A percentile compares a stretch with the other conserved stretches of the same genome.
Evolutionary conservation across 116 monocot species (phyloP).

Genomic region (Zostera marina): DNA sequence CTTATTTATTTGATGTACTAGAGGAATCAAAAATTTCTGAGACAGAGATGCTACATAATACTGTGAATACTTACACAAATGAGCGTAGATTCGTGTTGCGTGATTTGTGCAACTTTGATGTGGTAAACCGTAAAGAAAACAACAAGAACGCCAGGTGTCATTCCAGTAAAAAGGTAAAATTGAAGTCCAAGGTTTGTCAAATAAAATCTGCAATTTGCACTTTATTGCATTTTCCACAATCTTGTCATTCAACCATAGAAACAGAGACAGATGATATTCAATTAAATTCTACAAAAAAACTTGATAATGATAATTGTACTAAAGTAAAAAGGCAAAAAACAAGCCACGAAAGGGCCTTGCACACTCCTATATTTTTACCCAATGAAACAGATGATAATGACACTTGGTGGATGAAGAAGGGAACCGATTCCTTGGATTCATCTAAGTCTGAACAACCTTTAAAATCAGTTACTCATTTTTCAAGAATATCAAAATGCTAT

Average conservation of each 20-base stretch:
- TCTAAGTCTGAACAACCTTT: slow-evolving; percentile 53
- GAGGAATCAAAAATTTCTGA: slow-evolving; percentile 60
- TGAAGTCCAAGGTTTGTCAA: slow-evolving; percentile 31
- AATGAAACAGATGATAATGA: slow-evolving; percentile 73
- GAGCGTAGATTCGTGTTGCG: slow-evolving; percentile 73
- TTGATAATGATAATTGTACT: slow-evolving; percentile 60
- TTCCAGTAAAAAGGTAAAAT: slow-evolving; percentile 18
- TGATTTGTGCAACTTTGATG: slow-evolving; percentile 20
- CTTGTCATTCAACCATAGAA: slow-evolving; percentile 22
- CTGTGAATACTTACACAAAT: slow-evolving; percentile 48
- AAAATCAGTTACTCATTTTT: slow-evolving; percentile 47
- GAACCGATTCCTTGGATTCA: slow-evolving; percentile 44
- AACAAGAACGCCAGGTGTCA: slow-evolving; percentile 2
- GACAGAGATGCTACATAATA: slow-evolving; percentile 22
- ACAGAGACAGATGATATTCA: slow-evolving; percentile 27
- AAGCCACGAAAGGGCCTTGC: slow-evolving; percentile 31
- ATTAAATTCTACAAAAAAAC: slow-evolving; percentile 25
- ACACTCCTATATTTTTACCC: slow-evolving; percentile 22
- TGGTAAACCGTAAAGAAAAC: slow-evolving; percentile 9
- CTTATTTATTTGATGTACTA: slow-evolving; percentile 58
- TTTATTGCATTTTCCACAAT: slow-evolving; percentile 44
- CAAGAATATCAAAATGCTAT: slow-evolving; percentile 48
- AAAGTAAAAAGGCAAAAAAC: slow-evolving; percentile 58
- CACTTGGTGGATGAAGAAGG: slow-evolving; percentile 88
- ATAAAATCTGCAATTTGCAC: slow-evolving; percentile 51